Base-by-base conservation (phyloP, 2,329 filamentous ascomycete species). In the Arthrobotrys pseudoclavata region DNA sequence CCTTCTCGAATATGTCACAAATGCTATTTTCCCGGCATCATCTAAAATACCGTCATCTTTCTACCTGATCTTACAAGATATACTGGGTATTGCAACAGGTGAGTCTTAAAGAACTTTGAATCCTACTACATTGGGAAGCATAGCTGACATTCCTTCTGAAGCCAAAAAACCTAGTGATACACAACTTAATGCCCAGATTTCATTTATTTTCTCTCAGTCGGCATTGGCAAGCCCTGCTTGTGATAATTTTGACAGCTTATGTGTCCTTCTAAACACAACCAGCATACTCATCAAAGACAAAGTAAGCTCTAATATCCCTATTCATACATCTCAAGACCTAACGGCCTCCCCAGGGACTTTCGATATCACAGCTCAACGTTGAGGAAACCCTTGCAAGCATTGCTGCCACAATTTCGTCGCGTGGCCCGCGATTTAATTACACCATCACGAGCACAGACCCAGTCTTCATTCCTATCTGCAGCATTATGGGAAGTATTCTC, bases 341-440 rank as follows among this genome's bases (percentile, higher is more conserved):
- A 53, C 13, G n/a, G n/a, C 9, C 31, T 24, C 6, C 40, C 3
- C 22, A 76, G 72, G 40, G 13, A 1, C 6, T 47, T 18, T 34
- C 72, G 3, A 67, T 76, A n/a, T 76, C 72, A 10, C 72, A 76
- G 15, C 12, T 70, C 1, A 76, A 70, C 42, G 26, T 76, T 6
- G 72, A 76, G 40, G 72, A 76, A 62, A 53, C 34, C n/a, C 50
- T 76, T 18, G 72, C 72, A 5, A 47, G 60, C 20, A 52, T 76
- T 24, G 20, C 60, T 26, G 20, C 45, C 12, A 42, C 40, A 18
- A 9, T 55, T 5, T 70, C 66, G 6, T 37, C 57, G 7, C 47
- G 9, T 7, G 67, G 72, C 4, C 72, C 72, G 9, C 26, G 15
- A 15, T 76, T 76, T 24, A 18, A 22, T 13, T 66, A 57, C 20